phyloP scores from a whole-genome alignment of 75 land plant genomes.

The Pseudotsuga menziesii region DNA sequence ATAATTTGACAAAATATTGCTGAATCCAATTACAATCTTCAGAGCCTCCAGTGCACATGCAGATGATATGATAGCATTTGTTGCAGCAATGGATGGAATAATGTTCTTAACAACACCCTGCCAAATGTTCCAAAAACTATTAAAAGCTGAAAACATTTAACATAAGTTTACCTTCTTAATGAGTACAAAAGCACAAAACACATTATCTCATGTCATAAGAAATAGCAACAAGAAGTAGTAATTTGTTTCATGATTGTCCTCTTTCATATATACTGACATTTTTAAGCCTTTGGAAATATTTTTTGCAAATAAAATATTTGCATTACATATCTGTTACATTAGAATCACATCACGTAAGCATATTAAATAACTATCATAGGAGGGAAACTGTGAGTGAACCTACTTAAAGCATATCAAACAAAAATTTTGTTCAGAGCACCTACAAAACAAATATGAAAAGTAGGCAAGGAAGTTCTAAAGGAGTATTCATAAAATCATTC shows the following conservation, averaged over 20 bases:
- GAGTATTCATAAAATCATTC: too few species aligned
- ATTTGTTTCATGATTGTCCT: background rate
- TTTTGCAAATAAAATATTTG: too few species aligned
- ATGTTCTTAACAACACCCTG: constrained; percentile 99
- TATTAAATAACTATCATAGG: too few species aligned
- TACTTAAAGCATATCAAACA: too few species aligned
- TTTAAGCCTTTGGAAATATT: background rate
- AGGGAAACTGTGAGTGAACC: too few species aligned
- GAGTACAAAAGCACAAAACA: background rate
- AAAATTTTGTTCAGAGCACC: too few species aligned
- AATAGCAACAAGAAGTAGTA: background rate
- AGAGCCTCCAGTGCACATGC: constrained; percentile 92
- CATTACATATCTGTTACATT: too few species aligned
- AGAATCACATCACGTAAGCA: too few species aligned
- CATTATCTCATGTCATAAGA: background rate
- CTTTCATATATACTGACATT: background rate
- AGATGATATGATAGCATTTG: constrained; percentile 96
- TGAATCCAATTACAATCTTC: constrained; percentile 90
- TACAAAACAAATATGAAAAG: too few species aligned
- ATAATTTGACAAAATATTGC: constrained; percentile 85
- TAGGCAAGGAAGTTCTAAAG: too few species aligned
- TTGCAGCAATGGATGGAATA: constrained; percentile 97
- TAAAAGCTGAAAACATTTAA: too few species aligned
- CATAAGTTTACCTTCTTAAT: too few species aligned
- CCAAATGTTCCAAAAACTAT: background rate